Evolutionary conservation across 768 basidiomycete genomes (phyloP).

Genomic region (Coprinellus micaceus): DNA sequence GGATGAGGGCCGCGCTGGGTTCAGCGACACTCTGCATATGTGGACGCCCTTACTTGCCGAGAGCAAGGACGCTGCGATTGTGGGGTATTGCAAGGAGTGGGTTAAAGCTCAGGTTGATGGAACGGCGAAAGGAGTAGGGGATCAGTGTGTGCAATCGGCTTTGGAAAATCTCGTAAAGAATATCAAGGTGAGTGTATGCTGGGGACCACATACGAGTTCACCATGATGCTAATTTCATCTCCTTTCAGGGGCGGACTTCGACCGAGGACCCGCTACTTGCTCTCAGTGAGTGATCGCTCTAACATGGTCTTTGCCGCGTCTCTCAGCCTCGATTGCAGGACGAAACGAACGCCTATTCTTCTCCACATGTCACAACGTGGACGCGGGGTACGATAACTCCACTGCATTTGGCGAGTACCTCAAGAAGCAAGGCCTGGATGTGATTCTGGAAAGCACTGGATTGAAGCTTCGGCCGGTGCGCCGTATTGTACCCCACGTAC

Average conservation of each 20-base stretch:
- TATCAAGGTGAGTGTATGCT: not conserved
- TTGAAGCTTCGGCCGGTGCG: not conserved
- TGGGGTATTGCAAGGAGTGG: not conserved
- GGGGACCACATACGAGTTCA: not conserved
- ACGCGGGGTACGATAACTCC: not conserved
- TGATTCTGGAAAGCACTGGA: not conserved
- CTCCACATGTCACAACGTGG: not conserved
- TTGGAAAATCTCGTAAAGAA: not conserved
- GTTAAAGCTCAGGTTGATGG: not conserved
- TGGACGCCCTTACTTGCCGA: not conserved
- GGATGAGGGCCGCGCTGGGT: constrained; percentile 28
- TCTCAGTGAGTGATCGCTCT: too few species aligned
- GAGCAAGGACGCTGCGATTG: not conserved
- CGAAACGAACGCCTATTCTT: not conserved
- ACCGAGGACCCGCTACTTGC: too few species aligned
- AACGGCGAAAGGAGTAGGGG: not conserved
- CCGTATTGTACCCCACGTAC: not conserved
- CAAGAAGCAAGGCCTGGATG: not conserved
- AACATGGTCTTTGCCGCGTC: too few species aligned
- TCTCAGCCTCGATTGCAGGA: not conserved
- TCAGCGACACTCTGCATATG: not conserved
- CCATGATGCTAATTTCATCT: not conserved
- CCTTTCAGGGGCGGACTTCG: not conserved
- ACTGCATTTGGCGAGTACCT: not conserved
- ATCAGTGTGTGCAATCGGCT: not conserved